Base-by-base conservation (phyloP, 352 stramenopile genomes). In the Pythium dissimile region DNA sequence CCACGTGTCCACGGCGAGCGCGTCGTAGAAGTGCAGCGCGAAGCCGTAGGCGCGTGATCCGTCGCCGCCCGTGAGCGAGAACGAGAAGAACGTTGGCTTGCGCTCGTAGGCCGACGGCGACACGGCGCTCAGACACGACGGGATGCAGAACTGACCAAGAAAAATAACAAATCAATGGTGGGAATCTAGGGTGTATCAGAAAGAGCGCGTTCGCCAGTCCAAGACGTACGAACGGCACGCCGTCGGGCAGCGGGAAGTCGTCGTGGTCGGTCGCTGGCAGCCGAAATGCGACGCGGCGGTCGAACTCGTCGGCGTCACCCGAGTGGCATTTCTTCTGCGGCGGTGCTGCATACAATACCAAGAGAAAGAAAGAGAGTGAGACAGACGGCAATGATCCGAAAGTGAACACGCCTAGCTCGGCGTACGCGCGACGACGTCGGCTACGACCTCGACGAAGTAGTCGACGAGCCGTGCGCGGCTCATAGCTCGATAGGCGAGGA, bases 31-130 rank as follows among this genome's bases (percentile, higher is more conserved):
- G 54, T 87, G 71, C 39, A 93, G 59, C 24, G 75, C 81, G 61
- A 90, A 91, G 9, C 84, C 84, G 43, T 87, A 93, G 16, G 75
- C 84, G 26, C 74, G 79, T 30, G 61, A 64, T 23, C 84, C 84
- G 44, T 93, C 77, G 46, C 84, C 81, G n/a, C 72, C 67, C 18
- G 84, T 93, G 47, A 93, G 69, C 28, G 78, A 80, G 54, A 93
- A 93, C 8, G 84, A 91, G 61, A 91, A 90, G 68, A 91, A 90
- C 7, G 68, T 67, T 21, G 84, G 80, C 55, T 77, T 77, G 52
- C 76, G 75, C 63, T 89, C 77, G 59, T 77, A 89, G 13, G 71
- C 66, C 3, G 69, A 72, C 51, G 74, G 66, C 3, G 69, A 46
- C 30, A 67, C 59, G 20, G 73, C 69, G 45, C 66, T 64, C 31